These are phyloP conservation scores for Puccinellia tenuiflora DNA, from an alignment of 176 grass and related monocot genomes.

Conservation along the genomic window DNA sequence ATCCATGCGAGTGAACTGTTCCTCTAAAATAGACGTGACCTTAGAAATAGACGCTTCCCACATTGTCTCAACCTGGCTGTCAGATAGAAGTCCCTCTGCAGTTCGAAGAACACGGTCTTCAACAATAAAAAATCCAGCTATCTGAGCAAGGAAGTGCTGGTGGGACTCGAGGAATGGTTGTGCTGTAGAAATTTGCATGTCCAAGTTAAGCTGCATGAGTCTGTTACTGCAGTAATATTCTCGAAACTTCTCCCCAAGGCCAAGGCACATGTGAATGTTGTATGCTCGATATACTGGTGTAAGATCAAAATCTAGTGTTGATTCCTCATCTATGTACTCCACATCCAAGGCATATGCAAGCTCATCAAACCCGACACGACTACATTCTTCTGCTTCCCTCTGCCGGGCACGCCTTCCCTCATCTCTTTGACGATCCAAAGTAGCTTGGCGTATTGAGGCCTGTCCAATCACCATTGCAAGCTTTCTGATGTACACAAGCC, in stretches of 20 bases:
- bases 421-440: slow-evolving; percentile 45
- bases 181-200: slow-evolving; percentile 2
- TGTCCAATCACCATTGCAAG: slow-evolving; percentile 9
- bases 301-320: slow-evolving; percentile 45
- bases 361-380: slow-evolving; percentile 40
- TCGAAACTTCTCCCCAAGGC: slow-evolving; percentile 6
- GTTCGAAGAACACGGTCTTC: slow-evolving; percentile 10
- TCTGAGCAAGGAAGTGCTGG: slow-evolving; percentile 16
- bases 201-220: slow-evolving; percentile 15
- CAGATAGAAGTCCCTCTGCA: slow-evolving; percentile 9
- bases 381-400: slow-evolving; percentile 70
- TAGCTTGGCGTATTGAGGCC: slow-evolving; percentile 32
- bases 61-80: slow-evolving; percentile 2
- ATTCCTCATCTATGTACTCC: slow-evolving; percentile 50
- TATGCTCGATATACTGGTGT: slow-evolving; percentile 11
- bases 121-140: slow-evolving; percentile 12
- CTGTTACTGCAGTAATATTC: slow-evolving; percentile 3
- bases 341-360: slow-evolving; percentile 63
- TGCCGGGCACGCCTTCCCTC: slow-evolving; percentile 43
- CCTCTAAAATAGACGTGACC: not conserved
- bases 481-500: slow-evolving; percentile 8
- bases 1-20: not conserved
- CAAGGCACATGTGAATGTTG: not conserved
- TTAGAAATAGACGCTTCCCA: slow-evolving; percentile 13
- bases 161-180: slow-evolving; percentile 9